Percentiles rank a stretch among this genome's conserved stretches.
These are phyloP conservation scores for Fraxinus cuspidata DNA, from an alignment of 257 asterid genomes.

Conservation along the genomic window DNA sequence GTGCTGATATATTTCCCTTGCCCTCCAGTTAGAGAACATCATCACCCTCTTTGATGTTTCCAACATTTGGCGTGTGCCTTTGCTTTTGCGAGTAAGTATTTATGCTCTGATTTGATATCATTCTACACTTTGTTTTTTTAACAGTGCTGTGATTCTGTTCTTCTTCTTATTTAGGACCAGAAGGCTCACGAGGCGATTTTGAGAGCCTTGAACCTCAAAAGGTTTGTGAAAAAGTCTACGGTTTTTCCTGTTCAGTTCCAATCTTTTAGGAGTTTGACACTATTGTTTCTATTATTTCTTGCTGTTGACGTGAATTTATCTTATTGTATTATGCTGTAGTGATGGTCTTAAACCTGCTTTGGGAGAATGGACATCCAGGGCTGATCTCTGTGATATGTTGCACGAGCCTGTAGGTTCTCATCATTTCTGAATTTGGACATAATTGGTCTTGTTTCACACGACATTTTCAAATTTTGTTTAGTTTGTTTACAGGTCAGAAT, in stretches of 20 bases:
- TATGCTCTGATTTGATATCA: conserved; percentile 11
- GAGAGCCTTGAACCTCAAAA: conserved; percentile 68
- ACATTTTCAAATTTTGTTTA: conserved; percentile 10
- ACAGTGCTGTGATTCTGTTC: conserved; percentile 5
- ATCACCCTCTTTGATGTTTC: conserved; percentile 81
- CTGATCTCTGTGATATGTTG: conserved; percentile 67
- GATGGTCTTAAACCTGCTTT: conserved; percentile 61
- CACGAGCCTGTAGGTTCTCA: conserved; percentile 62
- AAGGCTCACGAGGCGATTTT: conserved; percentile 92
- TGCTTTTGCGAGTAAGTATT: conserved; percentile 71
- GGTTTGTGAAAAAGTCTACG: conserved; percentile 48
- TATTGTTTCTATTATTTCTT: conserved; percentile 13
- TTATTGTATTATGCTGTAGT: conserved; percentile 36
- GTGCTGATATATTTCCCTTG: conserved; percentile 20
- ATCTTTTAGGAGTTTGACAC: conserved; percentile 17
- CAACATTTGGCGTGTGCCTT: conserved; percentile 87
- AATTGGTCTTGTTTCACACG: conserved; percentile 17
- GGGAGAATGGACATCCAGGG: conserved; percentile 81
- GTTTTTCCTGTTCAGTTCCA: conserved; percentile 4
- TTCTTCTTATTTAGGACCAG: conserved; percentile 60
- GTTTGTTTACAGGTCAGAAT: conserved; percentile 59
- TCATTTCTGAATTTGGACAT: conserved; percentile 18
- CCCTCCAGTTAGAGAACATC: conserved; percentile 62
- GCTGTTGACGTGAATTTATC: not conserved
- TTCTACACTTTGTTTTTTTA: conserved; percentile 12